Conservation (phyloP, 768 basidiomycete genomes). For the Phylloporus arenicola region DNA sequence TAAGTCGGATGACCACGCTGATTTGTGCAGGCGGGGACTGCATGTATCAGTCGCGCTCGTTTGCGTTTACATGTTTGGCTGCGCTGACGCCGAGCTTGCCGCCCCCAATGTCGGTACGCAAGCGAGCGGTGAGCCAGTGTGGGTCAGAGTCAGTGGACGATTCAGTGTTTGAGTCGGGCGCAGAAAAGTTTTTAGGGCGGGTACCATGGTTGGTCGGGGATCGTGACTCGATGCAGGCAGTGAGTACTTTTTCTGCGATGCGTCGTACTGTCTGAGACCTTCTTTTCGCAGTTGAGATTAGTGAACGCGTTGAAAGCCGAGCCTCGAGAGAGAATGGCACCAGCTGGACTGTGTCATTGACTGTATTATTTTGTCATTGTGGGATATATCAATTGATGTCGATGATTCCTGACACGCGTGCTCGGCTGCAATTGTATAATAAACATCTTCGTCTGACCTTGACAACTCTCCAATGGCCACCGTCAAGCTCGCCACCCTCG, state of each 20-base stretch:
- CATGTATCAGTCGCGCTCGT: constrained; percentile 11
- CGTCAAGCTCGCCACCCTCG: constrained; percentile 67
- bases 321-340: neutral
- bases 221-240: neutral
- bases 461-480: constrained; percentile 49
- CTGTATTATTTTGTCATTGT: too few relatives aligned
- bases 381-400: too few relatives aligned
- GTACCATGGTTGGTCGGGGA: constrained; percentile 5
- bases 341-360: too few relatives aligned
- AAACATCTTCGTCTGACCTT: neutral
- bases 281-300: neutral
- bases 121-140: neutral
- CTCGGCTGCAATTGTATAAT: neutral
- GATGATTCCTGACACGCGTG: neutral
- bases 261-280: neutral
- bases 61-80: constrained; percentile 6
- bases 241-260: neutral
- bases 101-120: neutral
- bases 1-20: constrained; percentile 2
- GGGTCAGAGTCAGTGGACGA: neutral
- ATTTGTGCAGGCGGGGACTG: constrained; percentile 9
- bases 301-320: neutral
- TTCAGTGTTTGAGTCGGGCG: constrained; percentile 6
- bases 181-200: constrained; percentile 6
- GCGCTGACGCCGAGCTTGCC: constrained; percentile 5